Evolutionary conservation across 257 asterid genomes (phyloP).

Genomic region (Cinchona pubescens): DNA sequence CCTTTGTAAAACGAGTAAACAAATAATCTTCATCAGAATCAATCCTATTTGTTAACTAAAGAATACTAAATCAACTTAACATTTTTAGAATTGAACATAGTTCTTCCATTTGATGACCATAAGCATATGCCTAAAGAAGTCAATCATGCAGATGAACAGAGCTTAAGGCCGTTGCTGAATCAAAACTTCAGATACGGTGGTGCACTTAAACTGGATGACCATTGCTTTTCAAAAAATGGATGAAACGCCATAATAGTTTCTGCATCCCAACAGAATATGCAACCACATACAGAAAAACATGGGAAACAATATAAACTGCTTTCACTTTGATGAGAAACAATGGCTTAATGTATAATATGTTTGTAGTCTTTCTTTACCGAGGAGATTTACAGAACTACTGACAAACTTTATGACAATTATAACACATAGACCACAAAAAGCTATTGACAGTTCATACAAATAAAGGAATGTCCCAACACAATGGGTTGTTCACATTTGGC

Average conservation of each 20-base stretch:
- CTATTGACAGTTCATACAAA: neutral
- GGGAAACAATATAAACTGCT: neutral
- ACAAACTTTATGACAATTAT: neutral
- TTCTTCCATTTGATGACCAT: neutral
- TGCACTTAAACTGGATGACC: neutral
- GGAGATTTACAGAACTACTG: neutral
- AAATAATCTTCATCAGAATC: neutral
- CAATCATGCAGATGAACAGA: neutral
- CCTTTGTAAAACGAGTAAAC: conserved; percentile 15
- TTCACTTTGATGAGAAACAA: neutral
- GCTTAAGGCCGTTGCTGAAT: neutral
- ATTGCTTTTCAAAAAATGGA: neutral
- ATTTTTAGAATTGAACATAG: neutral
- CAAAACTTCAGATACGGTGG: neutral
- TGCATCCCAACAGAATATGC: neutral
- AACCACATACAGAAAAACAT: neutral
- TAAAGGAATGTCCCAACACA: neutral
- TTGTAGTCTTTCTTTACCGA: neutral
- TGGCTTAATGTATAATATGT: neutral
- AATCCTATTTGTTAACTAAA: neutral
- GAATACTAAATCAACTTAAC: neutral
- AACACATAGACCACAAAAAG: neutral
- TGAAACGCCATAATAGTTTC: neutral
- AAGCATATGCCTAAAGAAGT: neutral
- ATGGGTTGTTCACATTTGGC: neutral